phyloP scores from a whole-genome alignment of 2,329 filamentous ascomycete genomes.

The Fusarium fujikuroi region DNA sequence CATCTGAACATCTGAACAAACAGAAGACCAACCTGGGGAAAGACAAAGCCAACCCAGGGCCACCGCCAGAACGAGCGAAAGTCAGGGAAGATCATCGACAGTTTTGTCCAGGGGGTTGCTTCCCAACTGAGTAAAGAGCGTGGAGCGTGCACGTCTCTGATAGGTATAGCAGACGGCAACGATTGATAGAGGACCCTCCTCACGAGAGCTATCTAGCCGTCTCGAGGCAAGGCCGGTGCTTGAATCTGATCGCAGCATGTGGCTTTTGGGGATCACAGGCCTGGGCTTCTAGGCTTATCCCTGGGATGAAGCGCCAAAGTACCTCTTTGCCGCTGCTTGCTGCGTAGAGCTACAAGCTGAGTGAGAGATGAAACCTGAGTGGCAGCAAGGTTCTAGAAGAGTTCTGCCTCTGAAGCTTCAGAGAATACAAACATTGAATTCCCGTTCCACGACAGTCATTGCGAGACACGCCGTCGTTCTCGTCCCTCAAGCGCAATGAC shows the following conservation, averaged over 20 bases:
- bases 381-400: slow-evolving; percentile 33
- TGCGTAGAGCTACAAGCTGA: slow-evolving; percentile 12
- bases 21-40: slow-evolving; percentile 25
- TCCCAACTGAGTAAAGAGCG: slow-evolving; percentile 22
- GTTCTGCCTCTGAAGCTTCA: slow-evolving; percentile 27
- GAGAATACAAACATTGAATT: slow-evolving; percentile 7
- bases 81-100: slow-evolving; percentile 33
- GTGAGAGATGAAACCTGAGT: neutral
- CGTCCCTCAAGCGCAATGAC: slow-evolving; percentile 18
- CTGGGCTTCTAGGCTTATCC: slow-evolving; percentile 39
- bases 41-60: slow-evolving; percentile 4
- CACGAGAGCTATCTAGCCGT: slow-evolving; percentile 31
- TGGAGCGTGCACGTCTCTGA: slow-evolving; percentile 21
- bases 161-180: slow-evolving; percentile 40
- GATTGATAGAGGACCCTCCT: slow-evolving; percentile 36
- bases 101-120: slow-evolving; percentile 24
- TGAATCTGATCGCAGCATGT: slow-evolving; percentile 46
- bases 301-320: slow-evolving; percentile 14
- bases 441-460: neutral
- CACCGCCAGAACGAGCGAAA: slow-evolving; percentile 36
- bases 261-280: slow-evolving; percentile 45
- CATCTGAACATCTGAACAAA: slow-evolving; percentile 31
- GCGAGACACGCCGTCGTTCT: slow-evolving; percentile 1
- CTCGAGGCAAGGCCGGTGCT: slow-evolving; percentile 32
- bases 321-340: neutral